Evolutionary conservation across 208 protist genomes (phyloP).

Genomic region (Borovskyia barvae): DNA sequence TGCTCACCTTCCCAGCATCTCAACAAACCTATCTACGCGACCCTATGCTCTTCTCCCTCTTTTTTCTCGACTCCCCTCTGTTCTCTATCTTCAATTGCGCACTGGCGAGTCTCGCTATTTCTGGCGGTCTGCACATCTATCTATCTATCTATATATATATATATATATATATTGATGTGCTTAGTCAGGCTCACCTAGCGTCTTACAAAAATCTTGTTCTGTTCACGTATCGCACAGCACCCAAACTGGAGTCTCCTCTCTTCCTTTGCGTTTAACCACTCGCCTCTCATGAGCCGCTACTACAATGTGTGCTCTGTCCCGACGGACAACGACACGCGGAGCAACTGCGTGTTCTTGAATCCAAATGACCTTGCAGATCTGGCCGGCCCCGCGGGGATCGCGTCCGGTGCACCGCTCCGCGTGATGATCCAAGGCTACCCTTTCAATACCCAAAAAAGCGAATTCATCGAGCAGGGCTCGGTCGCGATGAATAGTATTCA

Average conservation of each 20-base stretch:
- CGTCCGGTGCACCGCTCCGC: slow-evolving; percentile 6
- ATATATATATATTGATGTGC: no score
- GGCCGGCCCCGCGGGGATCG: slow-evolving; percentile 11
- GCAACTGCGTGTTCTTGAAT: slow-evolving; percentile 70
- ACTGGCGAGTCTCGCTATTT: no score
- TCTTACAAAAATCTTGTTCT: no score
- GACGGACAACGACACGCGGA: slow-evolving; percentile 56
- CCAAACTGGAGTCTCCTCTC: background rate
- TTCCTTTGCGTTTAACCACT: background rate
- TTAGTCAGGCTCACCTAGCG: no score
- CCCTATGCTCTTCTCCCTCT: background rate
- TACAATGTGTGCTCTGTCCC: slow-evolving; percentile 55
- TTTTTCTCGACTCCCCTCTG: no score
- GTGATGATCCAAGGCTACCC: slow-evolving; percentile 65
- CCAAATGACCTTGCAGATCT: slow-evolving; percentile 12
- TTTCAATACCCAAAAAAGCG: slow-evolving; percentile 38
- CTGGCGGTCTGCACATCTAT: background rate
- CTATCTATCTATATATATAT: no score
- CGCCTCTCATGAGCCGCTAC: slow-evolving; percentile 15
- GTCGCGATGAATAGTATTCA: slow-evolving; percentile 83
- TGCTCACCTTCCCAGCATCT: background rate
- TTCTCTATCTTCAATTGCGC: no score
- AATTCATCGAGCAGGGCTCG: slow-evolving; percentile 33
- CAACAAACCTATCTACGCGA: background rate
- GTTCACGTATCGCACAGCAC: slow-evolving; percentile 1